Conservation (phyloP, 176 grass and related monocot species). For the Zizania latifolia region DNA sequence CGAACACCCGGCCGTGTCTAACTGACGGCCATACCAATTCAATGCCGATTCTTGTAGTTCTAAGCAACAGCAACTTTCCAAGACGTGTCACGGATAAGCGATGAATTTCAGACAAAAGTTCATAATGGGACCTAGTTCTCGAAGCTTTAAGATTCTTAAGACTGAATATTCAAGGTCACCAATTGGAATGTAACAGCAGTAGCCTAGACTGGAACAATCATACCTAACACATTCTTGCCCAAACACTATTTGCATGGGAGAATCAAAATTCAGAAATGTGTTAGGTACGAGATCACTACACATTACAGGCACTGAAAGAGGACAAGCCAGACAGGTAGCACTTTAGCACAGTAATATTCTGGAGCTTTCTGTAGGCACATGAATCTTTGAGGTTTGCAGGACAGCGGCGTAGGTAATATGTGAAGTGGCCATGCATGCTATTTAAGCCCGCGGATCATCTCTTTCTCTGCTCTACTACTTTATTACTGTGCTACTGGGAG, state of each 20-base stretch:
- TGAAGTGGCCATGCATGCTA: too few species aligned
- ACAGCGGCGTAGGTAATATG: neutral
- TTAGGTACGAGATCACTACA: too few species aligned
- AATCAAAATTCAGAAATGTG: too few species aligned
- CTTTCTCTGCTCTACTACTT: too few species aligned
- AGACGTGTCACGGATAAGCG: neutral
- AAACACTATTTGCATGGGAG: neutral
- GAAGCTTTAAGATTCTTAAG: neutral
- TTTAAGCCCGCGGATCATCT: too few species aligned
- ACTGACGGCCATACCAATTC: neutral
- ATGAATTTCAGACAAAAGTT: neutral
- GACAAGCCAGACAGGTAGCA: too few species aligned
- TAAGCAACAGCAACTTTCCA: neutral
- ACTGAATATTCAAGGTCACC: slow-evolving; percentile 7
- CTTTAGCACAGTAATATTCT: too few species aligned
- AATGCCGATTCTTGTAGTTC: neutral
- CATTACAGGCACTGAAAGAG: too few species aligned
- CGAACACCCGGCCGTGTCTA: neutral
- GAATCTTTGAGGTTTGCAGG: neutral
- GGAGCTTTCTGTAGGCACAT: neutral
- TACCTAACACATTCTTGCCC: neutral
- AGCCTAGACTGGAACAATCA: neutral
- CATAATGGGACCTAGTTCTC: neutral
- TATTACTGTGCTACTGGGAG: too few species aligned
- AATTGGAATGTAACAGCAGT: neutral